Base-by-base conservation (phyloP, 441 rosid genomes). In the Corymbia citriodora region DNA sequence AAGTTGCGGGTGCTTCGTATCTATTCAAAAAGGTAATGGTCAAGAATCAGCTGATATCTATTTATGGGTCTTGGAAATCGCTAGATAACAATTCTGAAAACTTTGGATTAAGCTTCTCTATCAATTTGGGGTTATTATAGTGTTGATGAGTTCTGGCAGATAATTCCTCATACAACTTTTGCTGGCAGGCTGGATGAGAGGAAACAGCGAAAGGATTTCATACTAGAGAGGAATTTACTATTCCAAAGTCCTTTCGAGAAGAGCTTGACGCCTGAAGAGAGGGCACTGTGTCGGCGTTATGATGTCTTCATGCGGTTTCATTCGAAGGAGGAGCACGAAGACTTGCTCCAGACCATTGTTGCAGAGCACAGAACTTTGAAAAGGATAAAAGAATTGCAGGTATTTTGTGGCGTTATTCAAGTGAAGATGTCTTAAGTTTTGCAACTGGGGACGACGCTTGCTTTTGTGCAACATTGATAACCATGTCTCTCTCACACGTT, bases 241-340 rank as follows among this genome's bases (percentile, higher is more conserved):
- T 93, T 94, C 92, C 97, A 96, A 88, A 96, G 92, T 94, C 95
- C 95, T 86, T 92, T 96, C 19, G 98, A 96, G 95, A 97, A 93
- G 95, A 97, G 95, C 92, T 94, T 98, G 68, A 93, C 95, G 70
- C 95, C 96, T 52, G 99, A 97, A 90, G 99, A 98, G 94, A 95
- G 95, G 91, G 92, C 94, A 17, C 89, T 95, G 45, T 96, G 98
- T 72, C 95, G 95, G 89, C 97, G 91, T 27, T 96, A 96, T 18
- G 98, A 98, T 87, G 94, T 95, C 90, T 96, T 95, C 94, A 98
- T 98, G 99, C 97, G 98, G 83, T 96, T 97, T 90, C 99, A 95
- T 93, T 95, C 98, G 12, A 98, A 98, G 93, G 98, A 97, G 92
- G 99, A 97, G 93, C 98, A 98, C n/a, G 97, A 96, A 2, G 99